Evolutionary conservation across 2,329 filamentous ascomycete species (phyloP).

Genomic region (Microsporum audouinii): DNA sequence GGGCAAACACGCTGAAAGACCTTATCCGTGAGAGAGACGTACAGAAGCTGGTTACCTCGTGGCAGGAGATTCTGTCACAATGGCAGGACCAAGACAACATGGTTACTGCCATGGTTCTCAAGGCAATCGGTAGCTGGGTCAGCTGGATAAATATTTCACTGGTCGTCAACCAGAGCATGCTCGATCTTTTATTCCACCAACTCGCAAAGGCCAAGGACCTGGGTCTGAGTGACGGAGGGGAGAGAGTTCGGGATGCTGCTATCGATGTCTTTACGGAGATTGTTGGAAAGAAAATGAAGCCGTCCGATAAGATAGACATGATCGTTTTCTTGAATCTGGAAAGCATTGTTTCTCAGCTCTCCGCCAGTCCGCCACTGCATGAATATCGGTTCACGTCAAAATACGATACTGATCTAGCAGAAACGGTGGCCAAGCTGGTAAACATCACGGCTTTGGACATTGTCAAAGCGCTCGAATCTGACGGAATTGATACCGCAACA

Average conservation of each 20-base stretch:
- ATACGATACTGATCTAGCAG: conserved; percentile 91
- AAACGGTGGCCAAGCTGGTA: conserved; percentile 88
- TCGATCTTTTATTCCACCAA: conserved; percentile 73
- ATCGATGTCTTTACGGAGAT: conserved; percentile 95
- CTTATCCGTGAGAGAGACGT: conserved; percentile 77
- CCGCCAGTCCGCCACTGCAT: conserved; percentile 67
- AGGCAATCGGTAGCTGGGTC: conserved; percentile 91
- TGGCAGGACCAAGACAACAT: conserved; percentile 60
- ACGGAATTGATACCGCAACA: conserved; percentile 47
- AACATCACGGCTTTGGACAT: conserved; percentile 83
- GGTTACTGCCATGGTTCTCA: conserved; percentile 77
- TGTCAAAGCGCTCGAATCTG: conserved; percentile 71
- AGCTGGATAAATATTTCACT: conserved; percentile 97
- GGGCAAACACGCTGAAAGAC: conserved; percentile 85
- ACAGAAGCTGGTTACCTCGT: conserved; percentile 73
- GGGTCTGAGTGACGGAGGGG: conserved; percentile 55
- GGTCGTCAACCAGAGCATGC: conserved; percentile 80
- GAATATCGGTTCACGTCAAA: conserved; percentile 68
- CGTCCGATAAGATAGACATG: conserved; percentile 84
- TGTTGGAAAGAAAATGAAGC: conserved; percentile 94
- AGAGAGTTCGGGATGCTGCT: conserved; percentile 77
- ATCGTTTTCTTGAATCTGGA: conserved; percentile 81
- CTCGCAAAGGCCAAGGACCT: conserved; percentile 61
- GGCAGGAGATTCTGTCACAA: conserved; percentile 76
- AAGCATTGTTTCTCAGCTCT: conserved; percentile 73